Conservation (phyloP, 106 monocot genomes). For the Apostasia ramifera region DNA sequence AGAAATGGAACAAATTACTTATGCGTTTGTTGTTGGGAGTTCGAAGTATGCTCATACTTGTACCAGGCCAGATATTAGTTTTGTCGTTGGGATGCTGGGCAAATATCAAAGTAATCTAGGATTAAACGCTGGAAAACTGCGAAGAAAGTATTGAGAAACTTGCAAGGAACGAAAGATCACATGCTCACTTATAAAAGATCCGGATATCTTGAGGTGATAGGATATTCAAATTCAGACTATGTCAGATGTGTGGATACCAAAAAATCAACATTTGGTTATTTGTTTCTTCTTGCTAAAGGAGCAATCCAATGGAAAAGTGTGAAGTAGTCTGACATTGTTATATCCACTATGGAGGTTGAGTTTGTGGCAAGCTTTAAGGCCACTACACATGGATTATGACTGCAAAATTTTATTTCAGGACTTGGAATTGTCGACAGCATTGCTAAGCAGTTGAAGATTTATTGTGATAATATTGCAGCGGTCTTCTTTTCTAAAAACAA, state of each 20-base stretch:
- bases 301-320: constrained; percentile 6
- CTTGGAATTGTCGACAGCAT: constrained; percentile 5
- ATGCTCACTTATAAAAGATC: too few relatives aligned
- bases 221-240: constrained; percentile 5
- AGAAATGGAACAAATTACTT: too few relatives aligned
- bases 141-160: too few relatives aligned
- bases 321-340: background rate
- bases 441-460: constrained; percentile 3
- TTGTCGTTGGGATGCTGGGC: too few relatives aligned
- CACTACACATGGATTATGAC: background rate
- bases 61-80: too few relatives aligned
- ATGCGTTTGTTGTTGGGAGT: too few relatives aligned
- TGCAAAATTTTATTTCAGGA: background rate
- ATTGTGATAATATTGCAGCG: background rate
- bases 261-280: constrained; percentile 1
- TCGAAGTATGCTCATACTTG: too few relatives aligned
- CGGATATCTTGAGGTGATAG: background rate
- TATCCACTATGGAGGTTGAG: constrained; percentile 2
- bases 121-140: too few relatives aligned
- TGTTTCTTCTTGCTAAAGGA: constrained; percentile 6
- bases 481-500: constrained; percentile 9
- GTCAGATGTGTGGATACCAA: background rate
- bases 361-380: constrained; percentile 2
- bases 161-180: too few relatives aligned
- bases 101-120: too few relatives aligned